phyloP scores from a whole-genome alignment of 208 protist genomes.

The Trypanosoma grayi region DNA sequence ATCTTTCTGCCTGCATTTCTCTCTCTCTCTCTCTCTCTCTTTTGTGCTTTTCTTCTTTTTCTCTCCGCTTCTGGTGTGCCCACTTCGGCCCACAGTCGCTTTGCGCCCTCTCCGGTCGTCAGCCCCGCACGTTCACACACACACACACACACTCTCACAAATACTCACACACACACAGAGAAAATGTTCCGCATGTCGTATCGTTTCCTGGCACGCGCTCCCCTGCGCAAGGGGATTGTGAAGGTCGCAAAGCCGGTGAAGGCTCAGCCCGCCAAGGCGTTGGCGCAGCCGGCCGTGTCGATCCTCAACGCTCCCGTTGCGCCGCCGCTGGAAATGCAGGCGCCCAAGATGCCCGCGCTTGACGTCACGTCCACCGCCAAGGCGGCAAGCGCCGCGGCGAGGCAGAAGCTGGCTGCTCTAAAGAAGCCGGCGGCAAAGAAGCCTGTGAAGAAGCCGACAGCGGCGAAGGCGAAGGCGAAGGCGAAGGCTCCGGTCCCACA shows the following conservation, averaged over 20 bases:
- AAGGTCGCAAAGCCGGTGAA: conserved; percentile 10
- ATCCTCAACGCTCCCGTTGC: conserved; percentile 13
- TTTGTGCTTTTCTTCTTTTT: conserved; percentile 13
- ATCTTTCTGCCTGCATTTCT: background rate
- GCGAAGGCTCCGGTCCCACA: background rate
- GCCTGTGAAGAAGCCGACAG: background rate
- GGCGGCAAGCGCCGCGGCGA: background rate
- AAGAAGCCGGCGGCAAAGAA: conserved; percentile 1
- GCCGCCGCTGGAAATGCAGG: conserved; percentile 15
- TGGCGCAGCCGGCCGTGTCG: conserved; percentile 1
- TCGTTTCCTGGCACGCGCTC: conserved; percentile 15
- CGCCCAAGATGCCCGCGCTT: conserved; percentile 14
- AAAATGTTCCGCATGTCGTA: conserved; percentile 18
- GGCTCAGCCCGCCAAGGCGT: background rate
- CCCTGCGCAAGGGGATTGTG: background rate
- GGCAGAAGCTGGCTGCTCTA: background rate
- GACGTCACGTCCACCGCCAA: background rate
- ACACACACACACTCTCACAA: background rate
- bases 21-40: background rate
- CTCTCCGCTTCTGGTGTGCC: background rate
- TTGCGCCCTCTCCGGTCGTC: background rate
- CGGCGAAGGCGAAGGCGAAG: background rate
- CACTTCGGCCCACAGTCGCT: background rate
- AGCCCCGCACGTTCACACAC: background rate
- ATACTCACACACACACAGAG: background rate